A percentile compares a stretch with the other conserved stretches of the same genome.
Evolutionary conservation across 257 asterid species (phyloP).

Genomic region (Avicennia marina): DNA sequence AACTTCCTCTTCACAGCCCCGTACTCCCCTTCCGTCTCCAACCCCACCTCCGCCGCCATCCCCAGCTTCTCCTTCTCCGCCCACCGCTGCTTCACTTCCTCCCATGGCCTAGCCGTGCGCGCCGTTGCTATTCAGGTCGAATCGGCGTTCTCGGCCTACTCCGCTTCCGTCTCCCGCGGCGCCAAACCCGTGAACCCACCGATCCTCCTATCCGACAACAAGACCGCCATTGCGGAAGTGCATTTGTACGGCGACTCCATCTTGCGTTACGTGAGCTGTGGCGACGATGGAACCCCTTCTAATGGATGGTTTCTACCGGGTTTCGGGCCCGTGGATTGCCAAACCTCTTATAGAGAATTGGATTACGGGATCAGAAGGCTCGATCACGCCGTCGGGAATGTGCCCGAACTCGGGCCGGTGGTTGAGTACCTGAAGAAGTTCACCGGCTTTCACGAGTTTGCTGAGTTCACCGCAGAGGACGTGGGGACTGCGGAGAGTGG

Average conservation of each 20-base stretch:
- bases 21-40: slow-evolving; percentile 54
- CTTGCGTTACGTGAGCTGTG: slow-evolving; percentile 53
- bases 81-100: slow-evolving; percentile 44
- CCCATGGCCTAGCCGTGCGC: slow-evolving; percentile 87
- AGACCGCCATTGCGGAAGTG: slow-evolving; percentile 54
- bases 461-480: slow-evolving; percentile 79
- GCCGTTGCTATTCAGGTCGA: slow-evolving; percentile 63
- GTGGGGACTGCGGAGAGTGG: slow-evolving; percentile 92
- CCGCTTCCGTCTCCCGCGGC: slow-evolving; percentile 56
- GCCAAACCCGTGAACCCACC: slow-evolving; percentile 62
- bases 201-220: slow-evolving; percentile 26
- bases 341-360: slow-evolving; percentile 19
- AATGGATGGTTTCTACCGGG: slow-evolving; percentile 44
- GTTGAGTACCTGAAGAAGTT: slow-evolving; percentile 65
- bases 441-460: slow-evolving; percentile 89
- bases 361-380: slow-evolving; percentile 77
- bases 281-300: neutral
- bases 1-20: slow-evolving; percentile 79
- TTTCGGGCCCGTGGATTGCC: slow-evolving; percentile 39
- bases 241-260: slow-evolving; percentile 79
- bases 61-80: slow-evolving; percentile 48
- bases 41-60: slow-evolving; percentile 46
- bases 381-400: slow-evolving; percentile 92
- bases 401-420: slow-evolving; percentile 53
- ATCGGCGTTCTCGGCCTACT: slow-evolving; percentile 51